Percentiles rank a stretch among this genome's conserved stretches.
Evolutionary conservation across 805 yeast species (phyloP).

Genomic region (Hanseniaspora taiwanica): DNA sequence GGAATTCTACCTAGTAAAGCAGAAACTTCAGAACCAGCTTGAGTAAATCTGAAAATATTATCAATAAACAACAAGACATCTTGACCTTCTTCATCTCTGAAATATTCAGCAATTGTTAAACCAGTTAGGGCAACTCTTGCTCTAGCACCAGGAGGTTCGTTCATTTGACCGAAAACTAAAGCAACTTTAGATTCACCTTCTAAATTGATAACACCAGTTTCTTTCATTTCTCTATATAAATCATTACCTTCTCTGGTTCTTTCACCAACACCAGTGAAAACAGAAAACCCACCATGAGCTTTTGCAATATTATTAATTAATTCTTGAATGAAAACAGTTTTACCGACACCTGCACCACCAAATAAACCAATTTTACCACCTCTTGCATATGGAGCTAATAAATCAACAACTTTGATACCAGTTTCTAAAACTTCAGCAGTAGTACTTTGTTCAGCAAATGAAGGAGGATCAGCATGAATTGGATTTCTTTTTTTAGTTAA

Average conservation of each 20-base stretch:
- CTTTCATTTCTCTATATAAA: constrained; percentile 99
- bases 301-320: constrained; percentile 98
- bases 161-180: constrained; percentile 99
- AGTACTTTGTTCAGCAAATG: constrained; percentile 94
- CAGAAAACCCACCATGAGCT: constrained; percentile 99
- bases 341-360: constrained; percentile 99
- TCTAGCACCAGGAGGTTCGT: constrained; percentile 99
- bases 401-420: constrained; percentile 98
- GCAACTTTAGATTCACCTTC: constrained; percentile 99
- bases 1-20: constrained; percentile 99
- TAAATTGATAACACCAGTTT: constrained; percentile 98
- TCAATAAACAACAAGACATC: constrained; percentile 98
- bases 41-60: constrained; percentile 99
- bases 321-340: constrained; percentile 99
- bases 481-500: constrained; percentile 87
- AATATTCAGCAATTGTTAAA: constrained; percentile 98
- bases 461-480: constrained; percentile 97
- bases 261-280: constrained; percentile 99
- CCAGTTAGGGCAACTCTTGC: constrained; percentile 99
- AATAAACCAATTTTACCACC: constrained; percentile 99
- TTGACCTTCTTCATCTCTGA: constrained; percentile 99
- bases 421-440: constrained; percentile 97
- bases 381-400: constrained; percentile 99
- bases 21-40: constrained; percentile 99
- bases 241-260: constrained; percentile 99